A percentile compares a stretch with the other conserved stretches of the same genome.
These are phyloP conservation scores for Mycosphaerelloides madeirae DNA, from an alignment of 2,329 filamentous ascomycete species.

Conservation along the genomic window DNA sequence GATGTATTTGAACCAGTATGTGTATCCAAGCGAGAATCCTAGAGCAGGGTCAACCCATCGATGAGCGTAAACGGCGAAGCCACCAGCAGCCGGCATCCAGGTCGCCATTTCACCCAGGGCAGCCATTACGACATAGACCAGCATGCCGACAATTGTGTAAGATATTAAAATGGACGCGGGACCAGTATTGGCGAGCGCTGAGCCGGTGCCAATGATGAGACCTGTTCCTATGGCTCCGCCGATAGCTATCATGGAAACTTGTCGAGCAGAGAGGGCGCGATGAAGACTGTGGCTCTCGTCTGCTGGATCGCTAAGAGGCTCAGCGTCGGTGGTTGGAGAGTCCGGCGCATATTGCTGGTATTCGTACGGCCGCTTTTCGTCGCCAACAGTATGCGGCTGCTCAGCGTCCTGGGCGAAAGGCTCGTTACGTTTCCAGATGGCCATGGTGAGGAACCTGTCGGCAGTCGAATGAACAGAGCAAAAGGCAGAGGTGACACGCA, in stretches of 20 bases:
- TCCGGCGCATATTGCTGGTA: slow-evolving; percentile 16
- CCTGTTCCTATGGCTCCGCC: slow-evolving; percentile 71
- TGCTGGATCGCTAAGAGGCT: slow-evolving; percentile 20
- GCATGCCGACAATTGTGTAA: slow-evolving; percentile 62
- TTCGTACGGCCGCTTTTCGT: slow-evolving; percentile 16
- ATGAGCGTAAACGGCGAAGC: slow-evolving; percentile 76
- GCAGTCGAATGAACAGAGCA: too few species aligned
- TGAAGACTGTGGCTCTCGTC: slow-evolving; percentile 38
- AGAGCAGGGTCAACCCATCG: slow-evolving; percentile 76
- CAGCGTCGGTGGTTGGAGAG: slow-evolving; percentile 10
- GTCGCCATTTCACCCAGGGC: slow-evolving; percentile 79
- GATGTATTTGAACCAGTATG: slow-evolving; percentile 60
- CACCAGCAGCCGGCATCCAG: slow-evolving; percentile 71
- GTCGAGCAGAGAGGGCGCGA: slow-evolving; percentile 50
- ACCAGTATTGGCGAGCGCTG: slow-evolving; percentile 46
- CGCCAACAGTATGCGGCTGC: slow-evolving; percentile 4
- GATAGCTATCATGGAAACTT: slow-evolving; percentile 63
- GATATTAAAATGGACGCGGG: slow-evolving; percentile 68
- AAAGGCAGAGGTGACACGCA: too few species aligned
- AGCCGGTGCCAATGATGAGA: slow-evolving; percentile 63
- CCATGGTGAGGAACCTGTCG: too few species aligned
- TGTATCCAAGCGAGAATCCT: slow-evolving; percentile 70
- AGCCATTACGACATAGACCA: slow-evolving; percentile 79
- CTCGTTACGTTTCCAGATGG: slow-evolving; percentile 6
- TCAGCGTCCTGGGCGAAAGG: slow-evolving; percentile 7